A percentile compares a stretch with the other conserved stretches of the same genome.
These are phyloP conservation scores for Lonicera japonica DNA, from an alignment of 129 eudicot genomes.

Conservation along the genomic window DNA sequence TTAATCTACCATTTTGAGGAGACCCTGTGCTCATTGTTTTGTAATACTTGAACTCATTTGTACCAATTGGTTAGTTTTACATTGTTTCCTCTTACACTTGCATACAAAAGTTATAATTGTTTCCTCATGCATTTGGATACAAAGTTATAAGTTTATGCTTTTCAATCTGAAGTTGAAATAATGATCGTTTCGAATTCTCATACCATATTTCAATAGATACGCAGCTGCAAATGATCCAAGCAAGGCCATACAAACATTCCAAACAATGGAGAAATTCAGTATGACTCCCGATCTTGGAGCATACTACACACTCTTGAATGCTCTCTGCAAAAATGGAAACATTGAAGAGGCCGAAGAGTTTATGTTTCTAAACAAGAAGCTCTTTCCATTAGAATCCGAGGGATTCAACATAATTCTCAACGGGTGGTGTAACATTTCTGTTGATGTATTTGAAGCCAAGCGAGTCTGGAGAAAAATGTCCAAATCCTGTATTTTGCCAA, in stretches of 20 bases:
- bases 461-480: conserved; percentile 97
- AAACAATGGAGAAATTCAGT: conserved; percentile 64
- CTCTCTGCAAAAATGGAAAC: conserved; percentile 64
- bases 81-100: no score
- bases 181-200: neutral
- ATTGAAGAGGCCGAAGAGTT: conserved; percentile 95
- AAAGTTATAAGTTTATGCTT: no score
- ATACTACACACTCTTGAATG: conserved; percentile 45
- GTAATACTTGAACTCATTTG: no score
- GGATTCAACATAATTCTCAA: conserved; percentile 82
- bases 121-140: no score
- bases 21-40: no score
- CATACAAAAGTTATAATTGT: no score
- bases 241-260: conserved; percentile 76
- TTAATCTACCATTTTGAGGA: no score
- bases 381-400: conserved; percentile 75
- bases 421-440: conserved; percentile 66
- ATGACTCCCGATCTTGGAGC: conserved; percentile 61
- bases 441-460: conserved; percentile 69
- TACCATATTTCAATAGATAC: conserved; percentile 43
- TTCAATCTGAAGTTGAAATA: neutral
- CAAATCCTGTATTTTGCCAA: conserved; percentile 54
- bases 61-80: no score
- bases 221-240: conserved; percentile 57
- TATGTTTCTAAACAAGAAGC: conserved; percentile 62